phyloP scores from a whole-genome alignment of 345 rosid genomes.

The Leavenworthia alabamica region DNA sequence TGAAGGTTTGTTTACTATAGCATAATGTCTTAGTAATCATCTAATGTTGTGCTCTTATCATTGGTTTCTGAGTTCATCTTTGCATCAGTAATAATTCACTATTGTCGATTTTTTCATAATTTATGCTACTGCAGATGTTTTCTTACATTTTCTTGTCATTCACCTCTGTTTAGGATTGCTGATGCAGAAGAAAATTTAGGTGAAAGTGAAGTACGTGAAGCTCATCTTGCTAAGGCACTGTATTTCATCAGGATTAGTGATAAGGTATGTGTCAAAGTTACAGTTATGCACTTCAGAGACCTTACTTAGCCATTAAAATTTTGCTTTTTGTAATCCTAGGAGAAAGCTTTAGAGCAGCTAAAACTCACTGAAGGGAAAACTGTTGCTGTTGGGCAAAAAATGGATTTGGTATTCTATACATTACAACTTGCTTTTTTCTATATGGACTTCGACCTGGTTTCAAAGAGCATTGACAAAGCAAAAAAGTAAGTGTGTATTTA shows the following conservation, averaged over 20 bases:
- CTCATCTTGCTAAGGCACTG: conserved; percentile 92
- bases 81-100: no score
- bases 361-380: conserved; percentile 93
- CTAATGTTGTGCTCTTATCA: no score
- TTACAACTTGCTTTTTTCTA: conserved; percentile 83
- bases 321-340: conserved; percentile 40
- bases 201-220: conserved; percentile 98
- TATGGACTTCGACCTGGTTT: conserved; percentile 91
- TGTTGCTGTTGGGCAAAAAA: conserved; percentile 96
- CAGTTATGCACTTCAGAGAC: not conserved
- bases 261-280: conserved; percentile 44
- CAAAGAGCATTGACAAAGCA: conserved; percentile 96
- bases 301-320: conserved; percentile 2
- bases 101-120: no score
- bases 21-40: no score
- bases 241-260: conserved; percentile 79
- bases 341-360: conserved; percentile 88
- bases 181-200: conserved; percentile 98
- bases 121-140: not conserved
- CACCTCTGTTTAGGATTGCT: conserved; percentile 55
- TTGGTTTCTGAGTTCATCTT: no score
- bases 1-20: no score
- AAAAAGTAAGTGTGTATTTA: conserved; percentile 51
- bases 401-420: conserved; percentile 90
- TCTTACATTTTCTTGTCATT: not conserved